Evolutionary conservation across 2,329 filamentous ascomycete genomes (phyloP).

Genomic region (Aspergillus carbonarius): DNA sequence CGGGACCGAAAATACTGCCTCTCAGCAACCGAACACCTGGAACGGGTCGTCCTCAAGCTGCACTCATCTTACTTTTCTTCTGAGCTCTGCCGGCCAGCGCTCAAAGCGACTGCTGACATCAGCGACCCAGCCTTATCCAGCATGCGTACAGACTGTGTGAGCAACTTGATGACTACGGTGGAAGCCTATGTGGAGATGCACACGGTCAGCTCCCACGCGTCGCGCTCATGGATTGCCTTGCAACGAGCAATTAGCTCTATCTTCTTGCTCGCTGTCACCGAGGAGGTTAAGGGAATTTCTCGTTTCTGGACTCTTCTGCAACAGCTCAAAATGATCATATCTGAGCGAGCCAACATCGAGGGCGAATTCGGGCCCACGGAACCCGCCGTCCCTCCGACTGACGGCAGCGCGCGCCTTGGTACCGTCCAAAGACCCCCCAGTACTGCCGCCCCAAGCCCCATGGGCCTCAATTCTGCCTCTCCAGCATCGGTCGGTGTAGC

Average conservation of each 20-base stretch:
- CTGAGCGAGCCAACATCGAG: constrained; percentile 42
- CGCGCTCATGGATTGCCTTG: constrained; percentile 48
- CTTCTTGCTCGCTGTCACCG: constrained; percentile 48
- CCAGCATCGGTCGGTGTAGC: constrained; percentile 27
- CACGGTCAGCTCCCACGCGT: constrained; percentile 41
- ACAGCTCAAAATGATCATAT: constrained; percentile 46
- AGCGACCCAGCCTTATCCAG: constrained; percentile 38
- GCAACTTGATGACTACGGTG: constrained; percentile 56
- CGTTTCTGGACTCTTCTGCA: constrained; percentile 42
- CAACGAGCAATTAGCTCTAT: constrained; percentile 50
- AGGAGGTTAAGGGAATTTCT: constrained; percentile 44
- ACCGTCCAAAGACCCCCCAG: constrained; percentile 28
- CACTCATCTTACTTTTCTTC: constrained; percentile 63
- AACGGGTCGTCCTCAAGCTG: constrained; percentile 61
- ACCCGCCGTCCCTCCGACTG: constrained; percentile 9
- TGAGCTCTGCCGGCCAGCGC: constrained; percentile 61
- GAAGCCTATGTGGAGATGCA: constrained; percentile 61
- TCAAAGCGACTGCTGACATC: constrained; percentile 52
- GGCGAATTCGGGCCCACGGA: constrained; percentile 26
- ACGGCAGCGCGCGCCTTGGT: constrained; percentile 16
- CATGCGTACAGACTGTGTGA: constrained; percentile 56
- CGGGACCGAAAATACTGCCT: constrained; percentile 51
- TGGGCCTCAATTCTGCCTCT: constrained; percentile 27
- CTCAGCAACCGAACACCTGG: constrained; percentile 52
- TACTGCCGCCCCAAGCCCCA: constrained; percentile 26